Percentiles rank a stretch among this genome's conserved stretches.
Evolutionary conservation across 495 filamentous ascomycete species (phyloP).

Genomic region (Talaromyces nanjingensis): DNA sequence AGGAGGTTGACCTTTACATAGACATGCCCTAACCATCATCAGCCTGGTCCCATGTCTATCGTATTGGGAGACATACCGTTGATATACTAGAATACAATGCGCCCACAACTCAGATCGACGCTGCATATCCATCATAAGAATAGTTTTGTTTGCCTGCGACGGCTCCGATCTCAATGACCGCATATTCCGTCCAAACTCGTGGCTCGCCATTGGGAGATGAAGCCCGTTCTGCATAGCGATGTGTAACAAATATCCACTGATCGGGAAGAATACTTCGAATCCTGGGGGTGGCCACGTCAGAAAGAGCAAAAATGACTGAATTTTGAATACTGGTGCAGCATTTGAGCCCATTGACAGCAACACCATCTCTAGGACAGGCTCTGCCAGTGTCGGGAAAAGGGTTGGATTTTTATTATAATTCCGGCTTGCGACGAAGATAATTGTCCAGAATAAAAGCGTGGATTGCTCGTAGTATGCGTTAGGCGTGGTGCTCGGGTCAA

Average conservation of each 20-base stretch:
- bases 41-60: background rate
- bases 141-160: constrained; percentile 15
- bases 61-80: constrained; percentile 20
- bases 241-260: constrained; percentile 36
- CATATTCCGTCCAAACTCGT: constrained; percentile 29
- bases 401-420: constrained; percentile 33
- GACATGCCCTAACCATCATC: constrained; percentile 20
- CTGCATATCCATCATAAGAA: constrained; percentile 21
- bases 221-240: constrained; percentile 45
- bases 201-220: constrained; percentile 38
- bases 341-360: constrained; percentile 32
- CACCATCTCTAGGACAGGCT: constrained; percentile 37
- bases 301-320: constrained; percentile 41
- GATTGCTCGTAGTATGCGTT: constrained; percentile 38
- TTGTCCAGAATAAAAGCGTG: constrained; percentile 44
- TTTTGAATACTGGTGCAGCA: constrained; percentile 34
- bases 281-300: constrained; percentile 46
- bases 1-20: constrained; percentile 32
- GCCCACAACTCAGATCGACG: constrained; percentile 33
- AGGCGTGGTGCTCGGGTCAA: constrained; percentile 31
- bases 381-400: constrained; percentile 29
- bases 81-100: constrained; percentile 34
- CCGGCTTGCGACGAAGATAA: constrained; percentile 32
- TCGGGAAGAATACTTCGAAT: constrained; percentile 34
- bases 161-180: constrained; percentile 20